phyloP scores from a whole-genome alignment of 2,329 filamentous ascomycete species.

The Esteya vermicola region DNA sequence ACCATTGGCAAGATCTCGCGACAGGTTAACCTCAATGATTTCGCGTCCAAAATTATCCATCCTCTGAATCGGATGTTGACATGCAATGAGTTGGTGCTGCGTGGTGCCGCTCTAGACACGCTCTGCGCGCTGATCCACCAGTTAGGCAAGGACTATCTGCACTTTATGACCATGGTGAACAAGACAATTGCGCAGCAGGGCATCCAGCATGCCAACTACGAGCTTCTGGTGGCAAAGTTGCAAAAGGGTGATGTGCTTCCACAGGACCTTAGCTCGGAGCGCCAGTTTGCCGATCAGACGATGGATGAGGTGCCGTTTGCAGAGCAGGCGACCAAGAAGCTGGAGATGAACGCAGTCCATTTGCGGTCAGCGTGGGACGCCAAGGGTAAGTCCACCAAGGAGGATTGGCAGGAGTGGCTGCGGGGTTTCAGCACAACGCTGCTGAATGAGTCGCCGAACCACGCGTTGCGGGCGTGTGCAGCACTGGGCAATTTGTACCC shows the following conservation, averaged over 20 bases:
- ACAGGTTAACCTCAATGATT: slow-evolving; percentile 95
- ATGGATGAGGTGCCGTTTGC: slow-evolving; percentile 68
- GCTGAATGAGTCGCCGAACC: slow-evolving; percentile 88
- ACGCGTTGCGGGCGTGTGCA: slow-evolving; percentile 85
- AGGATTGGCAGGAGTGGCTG: slow-evolving; percentile 99
- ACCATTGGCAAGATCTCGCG: slow-evolving; percentile 87
- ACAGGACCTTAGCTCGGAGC: slow-evolving; percentile 80
- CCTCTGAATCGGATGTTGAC: slow-evolving; percentile 73
- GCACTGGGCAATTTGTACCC: slow-evolving; percentile 82
- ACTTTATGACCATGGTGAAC: slow-evolving; percentile 87
- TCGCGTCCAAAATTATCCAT: slow-evolving; percentile 91
- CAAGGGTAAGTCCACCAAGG: slow-evolving; percentile 87
- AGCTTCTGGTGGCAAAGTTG: slow-evolving; percentile 80
- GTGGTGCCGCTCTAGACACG: slow-evolving; percentile 78
- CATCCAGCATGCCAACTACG: slow-evolving; percentile 82
- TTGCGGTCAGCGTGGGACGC: slow-evolving; percentile 96
- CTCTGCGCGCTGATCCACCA: slow-evolving; percentile 93
- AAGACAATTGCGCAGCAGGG: slow-evolving; percentile 69
- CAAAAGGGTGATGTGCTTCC: slow-evolving; percentile 92
- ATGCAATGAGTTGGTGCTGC: slow-evolving; percentile 56
- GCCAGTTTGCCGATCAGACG: slow-evolving; percentile 62
- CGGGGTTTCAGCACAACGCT: slow-evolving; percentile 90
- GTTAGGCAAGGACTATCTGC: slow-evolving; percentile 84
- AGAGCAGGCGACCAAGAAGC: slow-evolving; percentile 80
- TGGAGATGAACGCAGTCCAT: slow-evolving; percentile 95